phyloP scores from a whole-genome alignment of 2,329 filamentous ascomycete genomes.

The Pseudocercospora pini-densiflorae region DNA sequence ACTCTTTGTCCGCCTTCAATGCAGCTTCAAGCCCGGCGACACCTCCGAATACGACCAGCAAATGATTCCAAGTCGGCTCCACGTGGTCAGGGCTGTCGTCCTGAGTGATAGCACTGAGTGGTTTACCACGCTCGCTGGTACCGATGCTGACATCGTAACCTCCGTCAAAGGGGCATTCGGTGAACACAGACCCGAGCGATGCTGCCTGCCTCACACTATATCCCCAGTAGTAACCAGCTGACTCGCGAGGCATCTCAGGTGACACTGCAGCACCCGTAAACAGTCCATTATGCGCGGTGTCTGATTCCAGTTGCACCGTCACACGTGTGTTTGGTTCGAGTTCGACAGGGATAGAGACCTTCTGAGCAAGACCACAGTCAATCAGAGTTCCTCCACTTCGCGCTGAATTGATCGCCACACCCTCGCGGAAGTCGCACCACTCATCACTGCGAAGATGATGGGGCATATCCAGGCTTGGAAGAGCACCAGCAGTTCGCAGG shows the following conservation, averaged over 20 bases:
- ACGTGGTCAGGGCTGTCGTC: constrained; percentile 53
- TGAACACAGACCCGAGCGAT: constrained; percentile 75
- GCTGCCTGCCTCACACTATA: constrained; percentile 70
- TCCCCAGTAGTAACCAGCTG: constrained; percentile 86
- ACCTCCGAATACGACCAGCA: constrained; percentile 80
- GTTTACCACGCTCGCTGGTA: constrained; percentile 75
- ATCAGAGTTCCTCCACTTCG: constrained; percentile 49
- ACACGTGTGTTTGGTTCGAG: constrained; percentile 75
- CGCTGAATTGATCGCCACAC: constrained; percentile 60
- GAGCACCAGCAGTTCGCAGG: constrained; percentile 70
- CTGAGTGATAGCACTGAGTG: constrained; percentile 37
- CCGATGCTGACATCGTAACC: constrained; percentile 85
- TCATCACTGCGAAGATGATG: constrained; percentile 78
- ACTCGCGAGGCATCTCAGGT: constrained; percentile 70
- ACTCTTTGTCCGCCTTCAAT: constrained; percentile 63
- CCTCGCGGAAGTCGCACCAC: constrained; percentile 80
- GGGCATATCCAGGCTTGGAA: constrained; percentile 82
- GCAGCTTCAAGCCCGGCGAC: constrained; percentile 79
- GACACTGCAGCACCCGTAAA: constrained; percentile 53
- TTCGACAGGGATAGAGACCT: constrained; percentile 59
- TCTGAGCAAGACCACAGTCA: constrained; percentile 55
- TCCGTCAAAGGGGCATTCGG: constrained; percentile 72
- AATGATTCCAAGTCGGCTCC: constrained; percentile 58
- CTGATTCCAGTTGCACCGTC: constrained; percentile 67
- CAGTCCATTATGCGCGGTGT: constrained; percentile 35